A percentile compares a stretch with the other conserved stretches of the same genome.
These are phyloP conservation scores for Hemisphaericaspora subhashii DNA, from an alignment of 1,139 yeast genomes.

Conservation along the genomic window DNA sequence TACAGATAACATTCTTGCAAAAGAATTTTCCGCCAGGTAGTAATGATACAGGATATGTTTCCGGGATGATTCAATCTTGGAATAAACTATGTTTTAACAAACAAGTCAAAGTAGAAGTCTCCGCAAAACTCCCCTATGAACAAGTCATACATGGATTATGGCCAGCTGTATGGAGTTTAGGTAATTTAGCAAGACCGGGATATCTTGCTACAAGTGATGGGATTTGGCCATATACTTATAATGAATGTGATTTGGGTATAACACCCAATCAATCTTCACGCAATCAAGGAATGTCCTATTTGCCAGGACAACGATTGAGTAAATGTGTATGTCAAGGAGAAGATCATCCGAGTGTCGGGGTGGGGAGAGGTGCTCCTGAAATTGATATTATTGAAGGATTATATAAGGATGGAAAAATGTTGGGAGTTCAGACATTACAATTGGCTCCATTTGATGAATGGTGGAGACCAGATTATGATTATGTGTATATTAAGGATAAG, in stretches of 20 bases:
- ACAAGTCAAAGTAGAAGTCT: constrained; percentile 26
- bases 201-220: constrained; percentile 33
- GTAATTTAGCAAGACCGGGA: constrained; percentile 33
- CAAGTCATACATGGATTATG: constrained; percentile 26
- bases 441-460: constrained; percentile 37
- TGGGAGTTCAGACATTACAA: constrained; percentile 32
- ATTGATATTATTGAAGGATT: constrained; percentile 34
- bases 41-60: constrained; percentile 27
- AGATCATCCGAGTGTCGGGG: constrained; percentile 32
- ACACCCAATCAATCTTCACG: constrained; percentile 30
- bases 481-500: constrained; percentile 19
- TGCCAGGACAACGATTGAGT: constrained; percentile 32
- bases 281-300: constrained; percentile 29
- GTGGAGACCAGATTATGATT: constrained; percentile 35
- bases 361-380: constrained; percentile 36
- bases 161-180: constrained; percentile 37
- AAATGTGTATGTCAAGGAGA: constrained; percentile 27
- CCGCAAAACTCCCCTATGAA: constrained; percentile 25
- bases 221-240: constrained; percentile 35
- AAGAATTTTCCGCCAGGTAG: constrained; percentile 3
- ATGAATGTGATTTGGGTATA: constrained; percentile 31
- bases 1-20: constrained; percentile 24
- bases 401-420: constrained; percentile 20
- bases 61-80: constrained; percentile 35
- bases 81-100: constrained; percentile 31